Conservation (phyloP, 75 land plant species). For the Larix kaempferi region DNA sequence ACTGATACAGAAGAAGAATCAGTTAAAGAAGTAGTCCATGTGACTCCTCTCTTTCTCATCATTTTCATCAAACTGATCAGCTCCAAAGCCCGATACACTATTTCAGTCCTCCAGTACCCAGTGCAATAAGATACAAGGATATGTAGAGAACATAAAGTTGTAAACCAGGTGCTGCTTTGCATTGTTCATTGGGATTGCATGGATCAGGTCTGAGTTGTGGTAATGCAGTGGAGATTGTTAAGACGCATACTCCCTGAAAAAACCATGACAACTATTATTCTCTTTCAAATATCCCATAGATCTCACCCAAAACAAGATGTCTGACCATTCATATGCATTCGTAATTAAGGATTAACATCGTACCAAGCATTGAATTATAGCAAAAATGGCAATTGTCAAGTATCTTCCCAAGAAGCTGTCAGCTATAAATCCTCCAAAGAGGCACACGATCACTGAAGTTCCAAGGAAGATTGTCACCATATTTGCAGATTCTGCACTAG, state of each 20-base stretch:
- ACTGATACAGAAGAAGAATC: constrained; percentile 92
- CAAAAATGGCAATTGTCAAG: constrained; percentile 63
- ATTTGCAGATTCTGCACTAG: constrained; percentile 54
- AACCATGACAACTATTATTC: too few relatives aligned
- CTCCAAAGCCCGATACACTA: constrained; percentile 74
- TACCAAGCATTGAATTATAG: constrained; percentile 36
- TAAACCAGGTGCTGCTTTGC: constrained; percentile 33
- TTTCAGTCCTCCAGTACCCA: constrained; percentile 80
- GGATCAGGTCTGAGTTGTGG: constrained; percentile 58
- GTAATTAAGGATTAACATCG: neutral
- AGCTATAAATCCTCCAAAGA: constrained; percentile 82
- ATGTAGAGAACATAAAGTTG: constrained; percentile 51
- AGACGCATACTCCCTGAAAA: constrained; percentile 54
- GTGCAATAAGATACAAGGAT: constrained; percentile 64
- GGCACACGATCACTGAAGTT: constrained; percentile 69
- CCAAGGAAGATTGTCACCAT: constrained; percentile 87
- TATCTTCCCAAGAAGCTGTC: constrained; percentile 82
- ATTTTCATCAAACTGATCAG: constrained; percentile 84
- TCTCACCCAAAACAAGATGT: too few relatives aligned
- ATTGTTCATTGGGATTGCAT: constrained; percentile 23
- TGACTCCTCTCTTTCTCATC: constrained; percentile 47
- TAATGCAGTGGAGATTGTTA: constrained; percentile 43
- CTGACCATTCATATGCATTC: neutral
- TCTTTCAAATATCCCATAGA: too few relatives aligned
- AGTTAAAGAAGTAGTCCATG: constrained; percentile 82